phyloP scores from a whole-genome alignment of 352 stramenopile genomes.

The Phytopythium ostracodes region DNA sequence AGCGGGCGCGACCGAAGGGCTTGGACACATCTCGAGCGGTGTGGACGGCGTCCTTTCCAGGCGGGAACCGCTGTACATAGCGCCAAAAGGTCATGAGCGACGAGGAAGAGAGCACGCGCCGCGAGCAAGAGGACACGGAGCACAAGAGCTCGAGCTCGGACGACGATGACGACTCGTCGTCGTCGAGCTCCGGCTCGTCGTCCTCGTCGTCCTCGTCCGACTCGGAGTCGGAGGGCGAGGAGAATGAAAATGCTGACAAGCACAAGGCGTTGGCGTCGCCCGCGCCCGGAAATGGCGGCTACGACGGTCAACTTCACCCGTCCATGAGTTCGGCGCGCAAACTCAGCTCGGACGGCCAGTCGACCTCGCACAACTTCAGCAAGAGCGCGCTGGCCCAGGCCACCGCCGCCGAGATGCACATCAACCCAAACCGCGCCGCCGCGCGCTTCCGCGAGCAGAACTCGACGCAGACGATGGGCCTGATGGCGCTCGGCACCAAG shows the following conservation, averaged over 20 bases:
- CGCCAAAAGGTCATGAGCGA: constrained; percentile 1
- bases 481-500: constrained; percentile 82
- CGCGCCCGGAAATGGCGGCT: not conserved
- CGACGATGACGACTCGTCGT: constrained; percentile 73
- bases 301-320: constrained; percentile 15
- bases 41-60: not conserved
- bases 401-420: constrained; percentile 30
- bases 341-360: constrained; percentile 5
- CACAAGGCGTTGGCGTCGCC: constrained; percentile 6
- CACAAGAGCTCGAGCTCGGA: constrained; percentile 62
- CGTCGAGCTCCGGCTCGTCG: constrained; percentile 61
- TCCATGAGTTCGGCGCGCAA: constrained; percentile 1
- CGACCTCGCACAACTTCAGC: constrained; percentile 4
- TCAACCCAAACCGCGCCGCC: constrained; percentile 67
- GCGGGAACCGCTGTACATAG: too few species aligned
- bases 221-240: constrained; percentile 64
- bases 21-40: too few species aligned
- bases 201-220: constrained; percentile 77
- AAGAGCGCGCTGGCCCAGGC: constrained; percentile 14
- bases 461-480: constrained; percentile 27
- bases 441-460: constrained; percentile 64
- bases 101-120: constrained; percentile 18
- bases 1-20: too few species aligned
- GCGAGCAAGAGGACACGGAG: constrained; percentile 30
- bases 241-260: constrained; percentile 19